Evolutionary conservation across 345 rosid species (phyloP).

Genomic region (Pugionium cornutum): DNA sequence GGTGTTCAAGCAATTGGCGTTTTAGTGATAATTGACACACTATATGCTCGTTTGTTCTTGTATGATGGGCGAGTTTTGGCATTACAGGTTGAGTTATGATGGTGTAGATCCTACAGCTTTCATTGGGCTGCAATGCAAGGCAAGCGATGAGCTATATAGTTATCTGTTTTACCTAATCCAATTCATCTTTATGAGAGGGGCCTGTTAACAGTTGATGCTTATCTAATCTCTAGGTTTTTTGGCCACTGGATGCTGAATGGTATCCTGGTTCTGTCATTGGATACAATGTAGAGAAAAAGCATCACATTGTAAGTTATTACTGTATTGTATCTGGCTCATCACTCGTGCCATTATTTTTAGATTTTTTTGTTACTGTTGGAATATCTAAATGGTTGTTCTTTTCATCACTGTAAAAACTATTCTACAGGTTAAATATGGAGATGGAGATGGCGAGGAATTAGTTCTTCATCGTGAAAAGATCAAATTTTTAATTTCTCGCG

Average conservation of each 20-base stretch:
- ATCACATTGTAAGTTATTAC: slow-evolving; percentile 61
- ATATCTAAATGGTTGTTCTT: slow-evolving; percentile 13
- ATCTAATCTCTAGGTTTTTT: slow-evolving; percentile 68
- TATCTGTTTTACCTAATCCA: slow-evolving; percentile 11
- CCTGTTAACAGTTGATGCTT: slow-evolving; percentile 24
- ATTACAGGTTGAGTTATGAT: slow-evolving; percentile 69
- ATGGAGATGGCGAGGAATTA: slow-evolving; percentile 84
- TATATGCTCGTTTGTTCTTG: too few species aligned
- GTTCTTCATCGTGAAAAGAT: slow-evolving; percentile 65
- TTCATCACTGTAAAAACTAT: slow-evolving; percentile 18
- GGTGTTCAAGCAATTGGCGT: too few species aligned
- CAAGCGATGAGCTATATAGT: slow-evolving; percentile 40
- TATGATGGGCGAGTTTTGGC: slow-evolving; percentile 14
- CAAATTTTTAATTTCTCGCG: slow-evolving; percentile 60
- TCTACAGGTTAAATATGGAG: slow-evolving; percentile 76
- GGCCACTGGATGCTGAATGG: slow-evolving; percentile 99
- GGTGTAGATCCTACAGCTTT: slow-evolving; percentile 68
- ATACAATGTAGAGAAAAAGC: slow-evolving; percentile 58
- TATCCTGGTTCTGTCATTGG: slow-evolving; percentile 68
- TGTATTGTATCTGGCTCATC: slow-evolving; percentile 8
- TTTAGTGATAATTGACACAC: too few species aligned
- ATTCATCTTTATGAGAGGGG: background rate
- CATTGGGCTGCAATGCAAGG: slow-evolving; percentile 92
- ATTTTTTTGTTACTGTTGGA: slow-evolving; percentile 4
- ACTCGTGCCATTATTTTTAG: slow-evolving; percentile 8